Conservation (phyloP, 495 filamentous ascomycete genomes). For the Jackrogersella multiformis region DNA sequence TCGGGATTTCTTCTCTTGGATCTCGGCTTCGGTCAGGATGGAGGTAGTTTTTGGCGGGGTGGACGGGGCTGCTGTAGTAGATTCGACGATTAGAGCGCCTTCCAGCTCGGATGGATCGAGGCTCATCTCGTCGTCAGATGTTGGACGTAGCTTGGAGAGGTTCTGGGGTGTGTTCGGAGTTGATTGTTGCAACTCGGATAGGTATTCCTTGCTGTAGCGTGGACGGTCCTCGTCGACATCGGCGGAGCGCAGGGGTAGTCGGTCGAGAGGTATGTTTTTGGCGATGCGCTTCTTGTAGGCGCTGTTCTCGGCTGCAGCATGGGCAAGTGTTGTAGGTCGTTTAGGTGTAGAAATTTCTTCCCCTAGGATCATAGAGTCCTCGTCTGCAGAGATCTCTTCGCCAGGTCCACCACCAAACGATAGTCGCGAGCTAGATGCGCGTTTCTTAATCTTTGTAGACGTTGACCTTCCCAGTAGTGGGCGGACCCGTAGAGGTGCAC, state of each 20-base stretch:
- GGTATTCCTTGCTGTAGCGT: slow-evolving; percentile 84
- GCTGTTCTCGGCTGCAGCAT: slow-evolving; percentile 76
- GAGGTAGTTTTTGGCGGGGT: slow-evolving; percentile 38
- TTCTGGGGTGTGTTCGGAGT: slow-evolving; percentile 82
- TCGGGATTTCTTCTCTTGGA: slow-evolving; percentile 89
- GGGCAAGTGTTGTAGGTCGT: slow-evolving; percentile 69
- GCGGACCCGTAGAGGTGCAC: slow-evolving; percentile 49
- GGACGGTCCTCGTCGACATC: slow-evolving; percentile 74
- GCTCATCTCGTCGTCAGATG: slow-evolving; percentile 57
- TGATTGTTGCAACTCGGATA: slow-evolving; percentile 82
- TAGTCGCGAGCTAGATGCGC: slow-evolving; percentile 71
- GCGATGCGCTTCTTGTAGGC: slow-evolving; percentile 60
- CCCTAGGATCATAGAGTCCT: slow-evolving; percentile 52
- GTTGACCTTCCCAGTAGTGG: slow-evolving; percentile 49
- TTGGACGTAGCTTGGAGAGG: slow-evolving; percentile 49
- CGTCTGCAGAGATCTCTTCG: slow-evolving; percentile 63
- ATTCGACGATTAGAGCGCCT: slow-evolving; percentile 71
- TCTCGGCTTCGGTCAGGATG: slow-evolving; percentile 88
- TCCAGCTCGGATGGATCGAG: slow-evolving; percentile 65
- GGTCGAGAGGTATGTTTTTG: slow-evolving; percentile 56
- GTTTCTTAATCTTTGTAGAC: slow-evolving; percentile 64
- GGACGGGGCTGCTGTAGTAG: slow-evolving; percentile 23
- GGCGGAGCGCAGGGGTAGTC: slow-evolving; percentile 65
- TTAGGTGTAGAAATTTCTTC: slow-evolving; percentile 72
- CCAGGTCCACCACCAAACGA: slow-evolving; percentile 79